Conservation (phyloP, 176 grass and related monocot genomes). For the Eragrostis curvula region DNA sequence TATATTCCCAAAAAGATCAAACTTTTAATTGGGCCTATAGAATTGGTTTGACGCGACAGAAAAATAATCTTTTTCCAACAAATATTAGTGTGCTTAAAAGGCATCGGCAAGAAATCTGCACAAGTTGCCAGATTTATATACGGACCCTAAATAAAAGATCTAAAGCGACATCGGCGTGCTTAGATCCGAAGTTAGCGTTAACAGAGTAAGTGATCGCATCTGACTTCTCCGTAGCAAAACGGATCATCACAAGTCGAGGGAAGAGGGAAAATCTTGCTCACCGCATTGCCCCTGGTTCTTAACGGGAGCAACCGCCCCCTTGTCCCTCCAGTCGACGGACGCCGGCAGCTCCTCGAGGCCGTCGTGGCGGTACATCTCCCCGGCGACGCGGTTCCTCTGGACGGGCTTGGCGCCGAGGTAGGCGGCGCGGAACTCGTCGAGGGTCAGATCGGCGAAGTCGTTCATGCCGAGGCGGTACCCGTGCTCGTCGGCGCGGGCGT, state of each 20-base stretch:
- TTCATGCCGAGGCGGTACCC: constrained; percentile 70
- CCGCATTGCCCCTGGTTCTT: constrained; percentile 87
- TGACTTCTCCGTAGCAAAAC: neutral
- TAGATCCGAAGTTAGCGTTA: constrained; percentile 27
- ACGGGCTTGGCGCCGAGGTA: constrained; percentile 54
- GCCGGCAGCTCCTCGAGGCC: constrained; percentile 52
- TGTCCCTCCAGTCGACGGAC: constrained; percentile 75
- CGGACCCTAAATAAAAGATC: neutral
- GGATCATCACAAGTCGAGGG: too few species aligned
- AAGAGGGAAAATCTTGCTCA: constrained; percentile 27
- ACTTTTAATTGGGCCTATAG: too few species aligned
- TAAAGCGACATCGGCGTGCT: neutral
- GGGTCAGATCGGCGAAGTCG: constrained; percentile 79
- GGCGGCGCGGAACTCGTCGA: constrained; percentile 61
- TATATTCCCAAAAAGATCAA: too few species aligned
- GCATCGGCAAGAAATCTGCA: too few species aligned
- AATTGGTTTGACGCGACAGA: too few species aligned
- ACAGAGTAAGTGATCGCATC: neutral
- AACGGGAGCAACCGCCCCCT: constrained; percentile 70
- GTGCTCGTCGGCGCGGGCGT: constrained; percentile 42
- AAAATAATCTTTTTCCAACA: neutral
- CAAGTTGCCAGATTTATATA: neutral
- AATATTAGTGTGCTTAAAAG: neutral
- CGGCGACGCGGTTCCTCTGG: neutral
- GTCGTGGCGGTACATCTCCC: constrained; percentile 39